Evolutionary conservation across 306 rosid genomes (phyloP), one percentile per base, ranked within the genome.

Genomic region (Comarum palustre): DNA sequence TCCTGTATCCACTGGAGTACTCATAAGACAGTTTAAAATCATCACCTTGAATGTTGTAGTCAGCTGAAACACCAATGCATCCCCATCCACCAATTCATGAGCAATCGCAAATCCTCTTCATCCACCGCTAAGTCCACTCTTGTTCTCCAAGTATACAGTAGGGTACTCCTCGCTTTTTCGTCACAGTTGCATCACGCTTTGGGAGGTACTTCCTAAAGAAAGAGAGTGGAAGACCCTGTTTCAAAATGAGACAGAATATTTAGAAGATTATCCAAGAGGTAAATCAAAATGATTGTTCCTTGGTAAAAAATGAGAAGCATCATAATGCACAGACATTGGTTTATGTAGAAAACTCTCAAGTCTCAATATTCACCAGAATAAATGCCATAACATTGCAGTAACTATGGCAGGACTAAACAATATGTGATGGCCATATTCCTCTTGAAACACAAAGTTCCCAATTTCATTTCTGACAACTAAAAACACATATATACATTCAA

Each of bases 21-120:
- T 29, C 39, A 14, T 29, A 8, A 5, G 4, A 61, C 3, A 57
- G 15, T 36, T 46, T 66, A 66, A 68, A 45, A 11, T 34, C 66
- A 75, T 86, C 82, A 93, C 98, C 97, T 93, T 88, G 86, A 91
- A 87, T 54, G 78, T 65, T 27, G 85, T 77, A 70, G 83, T 83
- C 73, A 90, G 68, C 61, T 93, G 92, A 73, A 88, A 93, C 69
- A 89, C 77, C 43, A 93, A 69, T 20, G 98, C 97, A 27, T 93
- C 97, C 32, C 98, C 98, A 48, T 89, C 92, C 7, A 80, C 89
- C 81, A 89, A 81, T 15, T 77, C 69, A 81, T 89, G 98, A 75
- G 96, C 97, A 79, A 90, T 75, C 3, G 98, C 59, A 67, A 93
- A 90, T 32, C 89, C 98, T 73, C 65, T 85, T 94, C 98, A 90